Evolutionary conservation across 139 green algal genomes (phyloP), one percentile per base, ranked within the genome.

Genomic region (Nannochloris sp.): DNA sequence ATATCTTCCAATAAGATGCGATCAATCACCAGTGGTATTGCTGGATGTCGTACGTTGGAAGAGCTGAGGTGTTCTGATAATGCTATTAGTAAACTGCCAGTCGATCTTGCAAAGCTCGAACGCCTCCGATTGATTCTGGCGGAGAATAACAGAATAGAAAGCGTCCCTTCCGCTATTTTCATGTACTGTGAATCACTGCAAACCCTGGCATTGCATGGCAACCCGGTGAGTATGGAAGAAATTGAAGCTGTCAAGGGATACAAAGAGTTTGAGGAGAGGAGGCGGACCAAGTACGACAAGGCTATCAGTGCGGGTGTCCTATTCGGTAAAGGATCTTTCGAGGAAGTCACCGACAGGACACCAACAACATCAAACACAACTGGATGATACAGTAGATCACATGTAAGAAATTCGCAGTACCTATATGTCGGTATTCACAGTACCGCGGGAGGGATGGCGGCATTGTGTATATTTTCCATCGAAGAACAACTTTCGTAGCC

Each of bases 201-300:
- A 20, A 91, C 85, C 5, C 67, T 94, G 14, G 72, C 63, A 6
- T 68, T 94, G 37, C 86, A 92, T 58, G 60, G 61, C 37, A 90
- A 88, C 61, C 78, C 84, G 26, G 77, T 94, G 62, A 81, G 65
- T 5, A 48, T 77, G 1, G 68, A 80, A 33, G 59, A 61, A 30
- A 55, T 80, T 43, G 40, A 73, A 64, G 67, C 55, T 10, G 79
- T 71, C 20, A 60, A 76, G 1, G 80, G 79, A 2, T 85, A 65
- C 46, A 20, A 69, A 8, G 72, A 72, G 3, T 89, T 82, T 67
- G 85, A 93, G 37, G 72, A 59, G 25, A 65, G 86, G 23, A 68
- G 86, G 2, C 66, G 74, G 40, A 51, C 14, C 31, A 89, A 87
- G 57, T 80, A 74, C 23, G 68, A 79, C 68, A 89, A 89, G 59